Evolutionary conservation across 805 yeast species (phyloP).

Genomic region (Metschnikowia gelsemii): DNA sequence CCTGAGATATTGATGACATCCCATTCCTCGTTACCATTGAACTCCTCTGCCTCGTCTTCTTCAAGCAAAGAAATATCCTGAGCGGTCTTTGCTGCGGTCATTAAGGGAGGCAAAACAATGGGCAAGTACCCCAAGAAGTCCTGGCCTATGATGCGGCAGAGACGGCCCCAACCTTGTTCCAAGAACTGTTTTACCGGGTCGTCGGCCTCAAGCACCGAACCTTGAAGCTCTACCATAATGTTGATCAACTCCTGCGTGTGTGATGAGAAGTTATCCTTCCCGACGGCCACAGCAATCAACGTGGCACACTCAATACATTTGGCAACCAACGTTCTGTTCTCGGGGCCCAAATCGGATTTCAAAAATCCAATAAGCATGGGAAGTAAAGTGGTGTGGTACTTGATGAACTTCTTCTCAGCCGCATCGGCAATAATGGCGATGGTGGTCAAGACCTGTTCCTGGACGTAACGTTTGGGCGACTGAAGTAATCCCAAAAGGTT

Average conservation of each 20-base stretch:
- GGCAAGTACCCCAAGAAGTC: constrained; percentile 85
- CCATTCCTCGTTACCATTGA: constrained; percentile 87
- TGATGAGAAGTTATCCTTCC: constrained; percentile 79
- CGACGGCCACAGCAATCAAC: constrained; percentile 91
- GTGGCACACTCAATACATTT: constrained; percentile 96
- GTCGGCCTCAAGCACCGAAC: constrained; percentile 57
- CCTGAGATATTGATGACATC: constrained; percentile 91
- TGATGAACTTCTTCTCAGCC: constrained; percentile 81
- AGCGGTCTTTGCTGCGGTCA: constrained; percentile 81
- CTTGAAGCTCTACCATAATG: constrained; percentile 71
- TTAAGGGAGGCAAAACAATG: constrained; percentile 83
- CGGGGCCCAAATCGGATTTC: constrained; percentile 73
- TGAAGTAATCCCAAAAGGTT: constrained; percentile 75
- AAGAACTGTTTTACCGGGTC: constrained; percentile 85
- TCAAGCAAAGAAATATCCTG: constrained; percentile 89
- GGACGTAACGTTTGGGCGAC: constrained; percentile 88
- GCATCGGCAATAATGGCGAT: constrained; percentile 97
- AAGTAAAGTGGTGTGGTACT: constrained; percentile 93
- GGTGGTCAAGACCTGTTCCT: constrained; percentile 95
- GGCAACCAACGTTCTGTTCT: constrained; percentile 77
- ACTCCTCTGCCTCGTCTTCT: constrained; percentile 81
- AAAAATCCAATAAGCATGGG: constrained; percentile 80
- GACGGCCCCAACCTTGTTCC: constrained; percentile 95
- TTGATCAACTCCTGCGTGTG: constrained; percentile 73
- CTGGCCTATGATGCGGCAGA: constrained; percentile 80